Evolutionary conservation across 805 yeast species (phyloP).

Genomic region (Kazachstania taianensis): DNA sequence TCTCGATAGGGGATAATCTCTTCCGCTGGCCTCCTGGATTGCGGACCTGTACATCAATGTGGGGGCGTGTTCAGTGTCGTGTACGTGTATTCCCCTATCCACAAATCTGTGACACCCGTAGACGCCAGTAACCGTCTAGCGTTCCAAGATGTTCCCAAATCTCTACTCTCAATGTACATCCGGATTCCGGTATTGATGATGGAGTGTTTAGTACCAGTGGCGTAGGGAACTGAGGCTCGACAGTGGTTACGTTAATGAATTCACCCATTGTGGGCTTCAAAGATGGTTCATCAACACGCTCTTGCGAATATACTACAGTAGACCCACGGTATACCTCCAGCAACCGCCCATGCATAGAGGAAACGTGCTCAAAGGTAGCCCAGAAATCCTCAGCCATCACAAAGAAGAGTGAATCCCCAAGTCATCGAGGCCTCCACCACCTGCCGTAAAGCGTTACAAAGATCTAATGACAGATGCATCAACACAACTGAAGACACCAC

Average conservation of each 20-base stretch:
- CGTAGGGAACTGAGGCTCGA: constrained; percentile 46
- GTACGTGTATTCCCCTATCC: constrained; percentile 83
- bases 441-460: no score
- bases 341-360: constrained; percentile 70
- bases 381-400: no score
- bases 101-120: constrained; percentile 58
- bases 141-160: constrained; percentile 58
- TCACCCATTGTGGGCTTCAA: constrained; percentile 57
- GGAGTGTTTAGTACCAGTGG: constrained; percentile 34
- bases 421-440: no score
- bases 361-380: constrained; percentile 82
- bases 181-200: constrained; percentile 45
- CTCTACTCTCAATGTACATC: constrained; percentile 65
- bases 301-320: constrained; percentile 47
- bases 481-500: no score
- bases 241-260: constrained; percentile 59
- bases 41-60: constrained; percentile 80
- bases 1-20: constrained; percentile 69
- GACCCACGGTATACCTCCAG: constrained; percentile 75
- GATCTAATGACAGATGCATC: no score
- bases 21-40: constrained; percentile 38
- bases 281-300: constrained; percentile 42
- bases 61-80: constrained; percentile 69
- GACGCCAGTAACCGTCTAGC: constrained; percentile 67
- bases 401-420: no score